These are phyloP conservation scores for Exsudoporus floridanus DNA, from an alignment of 1,284 basidiomycete species.

Conservation along the genomic window DNA sequence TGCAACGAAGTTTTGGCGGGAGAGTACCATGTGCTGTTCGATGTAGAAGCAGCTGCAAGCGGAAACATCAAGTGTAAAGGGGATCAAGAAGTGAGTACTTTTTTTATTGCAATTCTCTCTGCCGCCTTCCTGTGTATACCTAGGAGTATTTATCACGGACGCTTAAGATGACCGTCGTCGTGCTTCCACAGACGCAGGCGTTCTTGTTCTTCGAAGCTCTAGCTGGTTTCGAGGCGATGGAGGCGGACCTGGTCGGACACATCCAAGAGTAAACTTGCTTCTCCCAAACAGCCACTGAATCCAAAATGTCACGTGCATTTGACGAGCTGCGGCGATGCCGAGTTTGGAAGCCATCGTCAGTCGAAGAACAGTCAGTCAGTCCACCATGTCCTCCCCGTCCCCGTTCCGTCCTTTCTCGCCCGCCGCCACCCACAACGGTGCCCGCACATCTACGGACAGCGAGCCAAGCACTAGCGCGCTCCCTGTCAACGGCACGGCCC, in stretches of 20 bases:
- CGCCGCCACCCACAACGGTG: constrained; percentile 11
- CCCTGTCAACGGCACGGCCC: constrained; percentile 11
- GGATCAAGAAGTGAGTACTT: constrained; percentile 54
- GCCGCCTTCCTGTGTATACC: constrained; percentile 14
- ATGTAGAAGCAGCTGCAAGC: constrained; percentile 54
- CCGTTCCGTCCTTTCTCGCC: constrained; percentile 29
- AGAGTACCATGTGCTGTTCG: constrained; percentile 81
- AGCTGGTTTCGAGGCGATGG: constrained; percentile 47
- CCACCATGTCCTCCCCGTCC: constrained; percentile 17
- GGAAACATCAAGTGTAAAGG: constrained; percentile 54
- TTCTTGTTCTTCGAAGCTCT: constrained; percentile 44
- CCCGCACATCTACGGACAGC: constrained; percentile 31
- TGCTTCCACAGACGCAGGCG: constrained; percentile 58
- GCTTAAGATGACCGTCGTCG: constrained; percentile 89
- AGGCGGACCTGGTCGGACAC: constrained; percentile 66
- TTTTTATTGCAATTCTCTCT: constrained; percentile 12
- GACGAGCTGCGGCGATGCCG: constrained; percentile 9
- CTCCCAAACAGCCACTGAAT: no score
- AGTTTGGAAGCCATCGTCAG: constrained; percentile 13
- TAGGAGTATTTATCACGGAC: constrained; percentile 46
- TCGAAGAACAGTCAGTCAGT: background rate
- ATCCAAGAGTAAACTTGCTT: constrained; percentile 66
- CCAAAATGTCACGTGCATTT: constrained; percentile 6
- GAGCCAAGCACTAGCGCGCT: constrained; percentile 16
- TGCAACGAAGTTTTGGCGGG: constrained; percentile 75